Base-by-base conservation (phyloP, 164 flowering plant species). In the Nelumbo lutea region DNA sequence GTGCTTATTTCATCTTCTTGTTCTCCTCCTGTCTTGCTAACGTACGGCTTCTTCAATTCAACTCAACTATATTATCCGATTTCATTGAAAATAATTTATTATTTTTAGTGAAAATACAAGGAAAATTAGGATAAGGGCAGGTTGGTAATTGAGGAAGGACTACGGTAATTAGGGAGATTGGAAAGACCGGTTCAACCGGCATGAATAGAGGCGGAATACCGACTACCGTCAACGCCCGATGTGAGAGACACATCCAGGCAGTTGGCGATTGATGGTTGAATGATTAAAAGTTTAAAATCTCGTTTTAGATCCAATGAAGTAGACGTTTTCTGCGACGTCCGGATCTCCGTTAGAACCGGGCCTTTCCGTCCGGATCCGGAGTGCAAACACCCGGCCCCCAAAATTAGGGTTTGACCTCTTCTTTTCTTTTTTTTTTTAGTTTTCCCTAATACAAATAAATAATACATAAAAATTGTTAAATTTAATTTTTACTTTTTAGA, bases 101-200 rank as follows among this genome's bases (percentile, higher is more conserved):
- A 27, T 0, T 27, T 27, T 27, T 27, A 27, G 27, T 27, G 27
- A 53, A 9, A 53, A 10, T 11, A 53, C 0, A 11, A 11, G 14
- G 14, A 53, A 15, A 53, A 11, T 11, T 3, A 3, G 4, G 57
- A 4, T 9, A 11, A 1, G 57, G n/a, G 55, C 13, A 51, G 1
- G 11, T 9, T 3, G n/a, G 57, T 2, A 9, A 53, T 53, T 10
- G 57, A 6, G 10, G 13, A 7, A 6, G 13, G 55, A 7, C n/a
- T 11, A 68, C 67, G 73, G 68, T 41, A 64, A 39, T 72, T 55
- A 40, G 46, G 77, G 39, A 45, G 8, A 62, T 11, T 56, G n/a
- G 39, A 66, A 65, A 62, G 77, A 76, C 72, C 81, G 71, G 66
- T 76, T 81, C 84, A 68, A 76, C 65, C 65, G 81, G 78, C 78